Conservation (phyloP, 768 basidiomycete species). For the Boletales sp. region DNA sequence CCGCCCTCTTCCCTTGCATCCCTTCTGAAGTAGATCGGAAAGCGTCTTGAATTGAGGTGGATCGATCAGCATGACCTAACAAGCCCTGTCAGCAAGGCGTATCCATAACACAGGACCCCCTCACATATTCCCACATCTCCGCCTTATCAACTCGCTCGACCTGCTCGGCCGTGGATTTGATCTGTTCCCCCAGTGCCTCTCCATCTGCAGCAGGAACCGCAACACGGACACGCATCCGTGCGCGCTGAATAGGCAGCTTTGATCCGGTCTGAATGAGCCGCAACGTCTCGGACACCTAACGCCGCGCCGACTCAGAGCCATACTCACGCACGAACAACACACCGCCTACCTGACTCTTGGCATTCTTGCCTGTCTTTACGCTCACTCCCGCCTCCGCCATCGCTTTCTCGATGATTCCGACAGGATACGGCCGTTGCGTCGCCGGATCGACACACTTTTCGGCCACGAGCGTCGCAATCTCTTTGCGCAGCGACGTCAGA, state of each 20-base stretch:
- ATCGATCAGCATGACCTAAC: slow-evolving; percentile 86
- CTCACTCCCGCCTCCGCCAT: slow-evolving; percentile 95
- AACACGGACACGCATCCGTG: slow-evolving; percentile 88
- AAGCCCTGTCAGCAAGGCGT: slow-evolving; percentile 10
- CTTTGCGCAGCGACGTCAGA: slow-evolving; percentile 72
- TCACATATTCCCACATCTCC: slow-evolving; percentile 84
- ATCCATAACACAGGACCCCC: slow-evolving; percentile 26
- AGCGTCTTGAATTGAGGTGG: slow-evolving; percentile 88
- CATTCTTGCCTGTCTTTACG: slow-evolving; percentile 82
- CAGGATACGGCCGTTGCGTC: slow-evolving; percentile 86
- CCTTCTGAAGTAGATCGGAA: slow-evolving; percentile 86
- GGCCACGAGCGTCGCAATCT: slow-evolving; percentile 92
- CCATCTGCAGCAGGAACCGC: slow-evolving; percentile 66
- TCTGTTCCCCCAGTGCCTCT: slow-evolving; percentile 63
- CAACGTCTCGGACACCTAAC: slow-evolving; percentile 87
- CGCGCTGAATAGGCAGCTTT: slow-evolving; percentile 88
- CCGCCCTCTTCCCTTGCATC: slow-evolving; percentile 83
- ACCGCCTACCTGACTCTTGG: slow-evolving; percentile 80
- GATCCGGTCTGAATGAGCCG: slow-evolving; percentile 77
- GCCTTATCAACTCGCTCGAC: slow-evolving; percentile 80
- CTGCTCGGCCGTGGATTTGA: slow-evolving; percentile 72
- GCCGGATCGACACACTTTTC: slow-evolving; percentile 95
- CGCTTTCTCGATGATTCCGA: slow-evolving; percentile 96
- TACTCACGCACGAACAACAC: neutral
- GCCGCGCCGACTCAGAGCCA: neutral